Evolutionary conservation across 805 yeast species (phyloP).

Genomic region (Wickerhamomyces rabaulensis): DNA sequence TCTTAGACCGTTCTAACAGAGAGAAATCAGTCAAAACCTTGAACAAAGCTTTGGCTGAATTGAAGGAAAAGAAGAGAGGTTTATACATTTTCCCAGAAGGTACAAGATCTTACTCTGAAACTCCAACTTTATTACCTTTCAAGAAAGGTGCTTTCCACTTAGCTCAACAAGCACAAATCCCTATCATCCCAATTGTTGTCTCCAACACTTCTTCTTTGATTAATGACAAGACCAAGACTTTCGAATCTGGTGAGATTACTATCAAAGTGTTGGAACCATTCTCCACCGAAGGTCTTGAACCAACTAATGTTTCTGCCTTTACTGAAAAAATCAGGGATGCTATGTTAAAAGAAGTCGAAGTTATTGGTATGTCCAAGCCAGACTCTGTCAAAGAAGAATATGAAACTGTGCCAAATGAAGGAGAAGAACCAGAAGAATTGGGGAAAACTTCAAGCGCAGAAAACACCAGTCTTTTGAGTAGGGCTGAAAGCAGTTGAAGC

Average conservation of each 20-base stretch:
- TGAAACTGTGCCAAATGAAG: constrained; percentile 21
- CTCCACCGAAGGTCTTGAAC: constrained; percentile 59
- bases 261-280: constrained; percentile 82
- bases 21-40: constrained; percentile 72
- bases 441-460: constrained; percentile 12
- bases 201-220: constrained; percentile 78
- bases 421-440: constrained; percentile 5
- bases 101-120: constrained; percentile 75
- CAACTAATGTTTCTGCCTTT: constrained; percentile 65
- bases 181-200: constrained; percentile 83
- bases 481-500: background rate
- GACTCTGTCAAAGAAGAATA: constrained; percentile 20
- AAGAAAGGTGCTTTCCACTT: constrained; percentile 98
- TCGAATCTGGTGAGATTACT: constrained; percentile 70
- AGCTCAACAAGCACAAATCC: constrained; percentile 88
- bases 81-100: constrained; percentile 97
- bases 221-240: constrained; percentile 53
- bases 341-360: constrained; percentile 44
- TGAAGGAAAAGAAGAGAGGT: constrained; percentile 63
- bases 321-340: constrained; percentile 47
- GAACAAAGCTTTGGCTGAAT: constrained; percentile 56
- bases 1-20: constrained; percentile 77
- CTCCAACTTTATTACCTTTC: constrained; percentile 74
- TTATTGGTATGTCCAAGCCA: constrained; percentile 33
- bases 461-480: constrained; percentile 23